A percentile compares a stretch with the other conserved stretches of the same genome.
phyloP scores from a whole-genome alignment of 768 basidiomycete genomes.

The Boletellus sp. region DNA sequence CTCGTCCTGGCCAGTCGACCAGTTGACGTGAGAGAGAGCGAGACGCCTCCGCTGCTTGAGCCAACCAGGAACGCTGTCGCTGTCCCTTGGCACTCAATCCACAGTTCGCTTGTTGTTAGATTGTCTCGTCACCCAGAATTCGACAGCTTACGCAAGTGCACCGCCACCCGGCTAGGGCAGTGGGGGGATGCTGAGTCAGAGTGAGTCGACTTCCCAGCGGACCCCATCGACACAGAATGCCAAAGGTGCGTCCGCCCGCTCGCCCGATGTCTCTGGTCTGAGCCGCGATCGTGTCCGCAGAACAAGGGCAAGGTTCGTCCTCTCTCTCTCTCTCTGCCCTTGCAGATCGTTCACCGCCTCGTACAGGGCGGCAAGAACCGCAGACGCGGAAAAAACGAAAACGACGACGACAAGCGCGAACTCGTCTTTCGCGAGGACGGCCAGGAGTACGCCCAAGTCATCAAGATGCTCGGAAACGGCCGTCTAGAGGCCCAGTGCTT shows the following conservation, averaged over 20 bases:
- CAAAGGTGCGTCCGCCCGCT: constrained; percentile 17
- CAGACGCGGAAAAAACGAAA: constrained; percentile 99
- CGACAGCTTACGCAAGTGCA: constrained; percentile 6
- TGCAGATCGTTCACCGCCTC: not conserved
- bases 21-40: too few species aligned
- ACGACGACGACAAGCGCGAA: constrained; percentile 98
- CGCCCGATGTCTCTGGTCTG: not conserved
- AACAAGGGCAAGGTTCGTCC: constrained; percentile 28
- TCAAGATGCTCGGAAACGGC: constrained; percentile 98
- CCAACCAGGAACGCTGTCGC: too few species aligned
- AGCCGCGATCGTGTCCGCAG: constrained; percentile 7
- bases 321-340: not conserved
- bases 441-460: constrained; percentile 98
- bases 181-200: not conserved
- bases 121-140: too few species aligned
- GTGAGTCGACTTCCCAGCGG: too few species aligned
- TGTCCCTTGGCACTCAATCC: too few species aligned
- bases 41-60: too few species aligned
- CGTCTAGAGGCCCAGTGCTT: constrained; percentile 95
- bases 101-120: too few species aligned
- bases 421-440: constrained; percentile 98
- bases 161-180: constrained; percentile 6
- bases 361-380: constrained; percentile 96
- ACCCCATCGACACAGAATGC: constrained; percentile 13
- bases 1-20: too few species aligned